Evolutionary conservation across 441 rosid species (phyloP).

Genomic region (Adansonia madagascariensis): DNA sequence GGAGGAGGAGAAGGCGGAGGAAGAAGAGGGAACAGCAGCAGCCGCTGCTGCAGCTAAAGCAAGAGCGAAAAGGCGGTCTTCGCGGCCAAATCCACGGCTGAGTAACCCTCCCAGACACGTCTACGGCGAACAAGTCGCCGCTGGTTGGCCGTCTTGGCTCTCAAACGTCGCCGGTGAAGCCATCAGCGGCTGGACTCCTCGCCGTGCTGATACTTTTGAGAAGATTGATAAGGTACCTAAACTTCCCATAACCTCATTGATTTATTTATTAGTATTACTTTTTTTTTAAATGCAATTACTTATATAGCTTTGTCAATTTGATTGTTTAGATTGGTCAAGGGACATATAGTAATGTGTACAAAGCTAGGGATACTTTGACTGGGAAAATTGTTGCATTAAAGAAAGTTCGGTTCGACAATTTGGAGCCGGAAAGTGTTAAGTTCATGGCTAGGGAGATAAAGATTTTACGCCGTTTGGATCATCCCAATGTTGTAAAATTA

Average conservation of each 20-base stretch:
- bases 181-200: constrained; percentile 56
- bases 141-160: constrained; percentile 64
- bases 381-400: constrained; percentile 67
- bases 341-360: constrained; percentile 70
- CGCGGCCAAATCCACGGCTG: constrained; percentile 52
- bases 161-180: constrained; percentile 56
- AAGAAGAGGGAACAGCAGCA: constrained; percentile 23
- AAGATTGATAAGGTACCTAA: constrained; percentile 51
- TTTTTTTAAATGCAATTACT: not conserved
- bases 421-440: constrained; percentile 67
- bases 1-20: constrained; percentile 28
- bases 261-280: not conserved
- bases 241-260: constrained; percentile 2
- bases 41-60: constrained; percentile 4
- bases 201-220: constrained; percentile 56
- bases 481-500: constrained; percentile 65
- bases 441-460: constrained; percentile 74
- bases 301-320: constrained; percentile 21
- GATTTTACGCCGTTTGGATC: constrained; percentile 60
- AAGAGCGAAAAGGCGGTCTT: constrained; percentile 36
- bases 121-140: constrained; percentile 60
- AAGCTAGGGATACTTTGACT: constrained; percentile 58
- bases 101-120: constrained; percentile 52
- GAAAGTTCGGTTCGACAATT: constrained; percentile 67
- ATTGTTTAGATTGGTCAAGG: constrained; percentile 67